Conservation (phyloP, 306 rosid species). For the Nissolia schottii region DNA sequence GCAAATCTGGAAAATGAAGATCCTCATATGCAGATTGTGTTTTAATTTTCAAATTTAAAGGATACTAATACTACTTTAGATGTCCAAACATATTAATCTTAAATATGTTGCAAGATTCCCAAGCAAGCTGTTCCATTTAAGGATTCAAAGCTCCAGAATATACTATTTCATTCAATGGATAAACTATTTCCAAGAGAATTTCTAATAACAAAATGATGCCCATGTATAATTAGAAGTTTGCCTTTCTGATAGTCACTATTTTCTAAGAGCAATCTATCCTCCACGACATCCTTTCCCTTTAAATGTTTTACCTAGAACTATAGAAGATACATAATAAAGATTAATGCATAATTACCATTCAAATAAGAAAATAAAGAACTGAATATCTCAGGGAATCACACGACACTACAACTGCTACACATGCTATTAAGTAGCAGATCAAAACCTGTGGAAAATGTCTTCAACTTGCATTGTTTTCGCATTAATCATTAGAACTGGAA, state of each 20-base stretch:
- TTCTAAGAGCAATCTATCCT: not conserved
- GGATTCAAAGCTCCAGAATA: constrained; percentile 9
- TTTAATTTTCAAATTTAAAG: constrained; percentile 8
- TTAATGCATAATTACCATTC: not conserved
- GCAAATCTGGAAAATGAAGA: not conserved
- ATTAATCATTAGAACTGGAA: constrained; percentile 72
- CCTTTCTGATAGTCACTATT: not conserved
- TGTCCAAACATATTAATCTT: constrained; percentile 3
- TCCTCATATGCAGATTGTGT: not conserved
- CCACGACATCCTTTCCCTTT: not conserved
- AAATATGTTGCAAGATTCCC: constrained; percentile 5
- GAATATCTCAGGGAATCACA: constrained; percentile 6
- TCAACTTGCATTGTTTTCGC: constrained; percentile 68
- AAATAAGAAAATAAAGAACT: not conserved
- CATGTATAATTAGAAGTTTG: not conserved
- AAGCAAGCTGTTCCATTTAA: not conserved
- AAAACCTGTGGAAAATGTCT: constrained; percentile 92
- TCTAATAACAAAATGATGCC: not conserved
- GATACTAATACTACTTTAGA: constrained; percentile 14
- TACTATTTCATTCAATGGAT: not conserved
- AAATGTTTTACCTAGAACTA: not conserved
- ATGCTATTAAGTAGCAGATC: constrained; percentile 26
- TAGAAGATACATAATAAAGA: not conserved
- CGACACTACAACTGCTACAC: constrained; percentile 12
- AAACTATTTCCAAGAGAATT: not conserved